Evolutionary conservation across 768 basidiomycete species (phyloP).

Genomic region (Serendipita sp.): DNA sequence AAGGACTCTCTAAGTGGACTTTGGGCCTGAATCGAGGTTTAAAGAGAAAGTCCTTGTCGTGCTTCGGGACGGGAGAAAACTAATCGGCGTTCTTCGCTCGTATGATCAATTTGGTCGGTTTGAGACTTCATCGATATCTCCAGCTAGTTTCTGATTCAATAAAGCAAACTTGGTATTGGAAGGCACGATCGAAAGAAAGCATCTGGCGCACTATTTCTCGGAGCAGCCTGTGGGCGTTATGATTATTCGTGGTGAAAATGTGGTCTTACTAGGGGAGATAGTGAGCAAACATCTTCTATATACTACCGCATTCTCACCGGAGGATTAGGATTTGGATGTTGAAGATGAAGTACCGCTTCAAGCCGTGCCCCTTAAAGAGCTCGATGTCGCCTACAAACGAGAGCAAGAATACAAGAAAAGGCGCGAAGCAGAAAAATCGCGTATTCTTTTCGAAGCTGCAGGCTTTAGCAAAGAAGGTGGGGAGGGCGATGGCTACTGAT

Average conservation of each 20-base stretch:
- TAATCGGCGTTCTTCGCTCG: slow-evolving; percentile 87
- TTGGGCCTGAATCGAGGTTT: slow-evolving; percentile 16
- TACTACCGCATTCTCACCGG: neutral
- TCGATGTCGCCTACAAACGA: slow-evolving; percentile 41
- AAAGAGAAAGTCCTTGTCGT: slow-evolving; percentile 98
- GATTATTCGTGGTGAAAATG: slow-evolving; percentile 95
- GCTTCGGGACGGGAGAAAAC: slow-evolving; percentile 87
- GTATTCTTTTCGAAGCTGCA: slow-evolving; percentile 63
- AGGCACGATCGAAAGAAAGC: slow-evolving; percentile 88
- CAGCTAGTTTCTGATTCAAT: neutral
- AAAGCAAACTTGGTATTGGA: slow-evolving; percentile 94
- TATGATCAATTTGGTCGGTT: slow-evolving; percentile 95
- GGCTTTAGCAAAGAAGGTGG: slow-evolving; percentile 93
- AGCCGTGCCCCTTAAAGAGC: slow-evolving; percentile 52
- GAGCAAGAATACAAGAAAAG: slow-evolving; percentile 35
- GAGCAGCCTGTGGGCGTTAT: slow-evolving; percentile 81
- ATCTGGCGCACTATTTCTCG: slow-evolving; percentile 73
- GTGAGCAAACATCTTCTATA: slow-evolving; percentile 33
- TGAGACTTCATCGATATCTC: slow-evolving; percentile 5
- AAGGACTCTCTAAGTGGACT: slow-evolving; percentile 10
- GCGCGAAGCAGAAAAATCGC: slow-evolving; percentile 69
- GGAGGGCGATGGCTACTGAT: slow-evolving; percentile 86
- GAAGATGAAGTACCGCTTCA: slow-evolving; percentile 76
- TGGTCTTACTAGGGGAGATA: slow-evolving; percentile 91
- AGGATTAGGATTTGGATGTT: slow-evolving; percentile 65